Evolutionary conservation across 1,139 yeast genomes (phyloP).

Genomic region (Blastobotrys apis): DNA sequence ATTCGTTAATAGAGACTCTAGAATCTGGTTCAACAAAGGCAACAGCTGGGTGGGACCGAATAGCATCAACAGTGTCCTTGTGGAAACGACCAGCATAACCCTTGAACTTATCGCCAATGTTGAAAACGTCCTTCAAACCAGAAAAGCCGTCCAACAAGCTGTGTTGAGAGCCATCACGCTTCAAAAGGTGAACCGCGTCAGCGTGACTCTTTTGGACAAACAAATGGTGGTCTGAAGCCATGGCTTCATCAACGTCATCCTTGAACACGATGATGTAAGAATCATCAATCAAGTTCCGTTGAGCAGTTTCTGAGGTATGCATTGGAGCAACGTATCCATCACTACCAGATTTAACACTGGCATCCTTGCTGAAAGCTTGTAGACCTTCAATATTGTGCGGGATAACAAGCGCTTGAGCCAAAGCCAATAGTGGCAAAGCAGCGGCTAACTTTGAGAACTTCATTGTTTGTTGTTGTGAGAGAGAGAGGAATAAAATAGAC

Average conservation of each 20-base stretch:
- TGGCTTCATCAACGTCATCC: constrained; percentile 49
- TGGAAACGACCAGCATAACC: constrained; percentile 62
- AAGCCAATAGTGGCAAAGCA: constrained; percentile 51
- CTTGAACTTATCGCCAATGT: constrained; percentile 45
- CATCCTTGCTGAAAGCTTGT: constrained; percentile 19
- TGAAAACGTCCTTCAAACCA: constrained; percentile 66
- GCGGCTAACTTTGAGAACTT: constrained; percentile 33
- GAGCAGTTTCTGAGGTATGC: constrained; percentile 39
- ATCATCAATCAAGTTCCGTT: constrained; percentile 57
- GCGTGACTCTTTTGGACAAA: constrained; percentile 53
- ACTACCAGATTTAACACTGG: constrained; percentile 15
- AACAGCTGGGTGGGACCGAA: constrained; percentile 70
- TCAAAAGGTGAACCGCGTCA: constrained; percentile 30
- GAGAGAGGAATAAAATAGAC: too few relatives aligned
- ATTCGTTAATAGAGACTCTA: constrained; percentile 52
- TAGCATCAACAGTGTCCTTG: constrained; percentile 61
- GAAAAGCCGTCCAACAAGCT: constrained; percentile 41
- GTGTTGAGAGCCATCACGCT: constrained; percentile 37
- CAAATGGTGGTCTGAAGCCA: constrained; percentile 57
- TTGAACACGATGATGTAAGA: constrained; percentile 78
- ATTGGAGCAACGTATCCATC: constrained; percentile 38
- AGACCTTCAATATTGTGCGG: constrained; percentile 40
- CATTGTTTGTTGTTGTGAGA: constrained; percentile 25
- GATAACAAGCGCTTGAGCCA: constrained; percentile 60
- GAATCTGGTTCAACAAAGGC: constrained; percentile 75